Base-by-base conservation (phyloP, 2,329 filamentous ascomycete genomes). In the Talaromyces sp. region DNA sequence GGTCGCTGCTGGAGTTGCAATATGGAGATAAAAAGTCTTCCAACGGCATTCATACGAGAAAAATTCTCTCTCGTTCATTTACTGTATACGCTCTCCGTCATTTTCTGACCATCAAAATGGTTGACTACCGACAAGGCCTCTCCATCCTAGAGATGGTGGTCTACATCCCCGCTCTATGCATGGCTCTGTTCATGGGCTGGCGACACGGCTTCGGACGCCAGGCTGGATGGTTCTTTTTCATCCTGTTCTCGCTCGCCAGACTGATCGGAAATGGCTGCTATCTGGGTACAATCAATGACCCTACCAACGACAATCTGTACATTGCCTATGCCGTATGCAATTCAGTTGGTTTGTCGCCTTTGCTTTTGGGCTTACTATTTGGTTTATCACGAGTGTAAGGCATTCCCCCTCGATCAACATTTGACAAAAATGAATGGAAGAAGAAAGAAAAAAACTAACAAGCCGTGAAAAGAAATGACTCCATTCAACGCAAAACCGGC, bases 191-290 rank as follows among this genome's bases (percentile, higher is more conserved):
- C 55, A 59, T 69, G 48, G 58, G 59, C 31, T 53, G 53, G 8
- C 62, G 66, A 9, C 67, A 69, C 45, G 67, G 67, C 4, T 66
- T 70, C 33, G 61, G 62, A 37, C 69, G 62, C 55, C 67, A 69
- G 52, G 65, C 67, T 3, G 70, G 71, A 40, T 75, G 70, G 69
- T 66, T 69, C 22, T 73, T 70, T 53, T 66, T 74, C 4, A 62
- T 66, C 10, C 61, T 73, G 1, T 73, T 73, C 60, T 71, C 64
- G 46, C 51, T 68, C 7, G 57, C 69, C 25, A 66, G 71, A 25
- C 56, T 71, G 21, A 61, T 66, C 7, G 70, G 70, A 15, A 64
- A 68, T 17, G 65, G 64, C 3, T 67, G 70, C 52, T 64, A 68
- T 45, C 63, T 73, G 33, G 66, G 62, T 1, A 65, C 64, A 10